Evolutionary conservation across 1,139 yeast genomes (phyloP).

Genomic region (Scheffersomyces quercinus): DNA sequence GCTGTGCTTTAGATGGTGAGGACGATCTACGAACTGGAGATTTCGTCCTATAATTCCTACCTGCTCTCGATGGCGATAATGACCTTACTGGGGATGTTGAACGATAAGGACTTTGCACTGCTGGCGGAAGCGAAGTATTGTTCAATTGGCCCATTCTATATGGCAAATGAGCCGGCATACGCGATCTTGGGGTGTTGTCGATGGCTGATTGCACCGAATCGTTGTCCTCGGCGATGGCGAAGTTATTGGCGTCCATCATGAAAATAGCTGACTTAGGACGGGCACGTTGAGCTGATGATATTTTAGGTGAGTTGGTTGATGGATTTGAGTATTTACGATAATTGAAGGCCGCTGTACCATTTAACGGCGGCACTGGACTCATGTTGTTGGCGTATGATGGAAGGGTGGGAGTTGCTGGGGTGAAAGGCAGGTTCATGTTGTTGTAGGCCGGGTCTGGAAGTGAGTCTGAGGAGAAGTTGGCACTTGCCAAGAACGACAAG

Average conservation of each 20-base stretch:
- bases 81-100: conserved; percentile 32
- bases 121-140: conserved; percentile 14
- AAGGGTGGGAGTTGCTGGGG: conserved; percentile 10
- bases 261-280: conserved; percentile 43
- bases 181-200: conserved; percentile 23
- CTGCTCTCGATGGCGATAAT: conserved; percentile 32
- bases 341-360: background rate
- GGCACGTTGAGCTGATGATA: conserved; percentile 23
- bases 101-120: conserved; percentile 15
- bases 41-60: conserved; percentile 35
- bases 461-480: conserved; percentile 48
- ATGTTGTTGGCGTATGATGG: conserved; percentile 7
- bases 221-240: conserved; percentile 34
- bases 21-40: conserved; percentile 40
- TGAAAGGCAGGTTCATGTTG: conserved; percentile 2
- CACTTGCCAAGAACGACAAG: conserved; percentile 32
- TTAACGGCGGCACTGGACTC: conserved; percentile 1
- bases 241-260: conserved; percentile 26
- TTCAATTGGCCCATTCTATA: conserved; percentile 7
- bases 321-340: conserved; percentile 26
- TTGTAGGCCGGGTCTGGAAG: conserved; percentile 13
- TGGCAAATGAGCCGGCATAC: conserved; percentile 19
- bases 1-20: conserved; percentile 41
- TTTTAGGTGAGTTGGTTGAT: conserved; percentile 23
- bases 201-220: conserved; percentile 20